Conservation (phyloP, 192 early-diverging fungal genomes). For the Coemansia sp. region DNA sequence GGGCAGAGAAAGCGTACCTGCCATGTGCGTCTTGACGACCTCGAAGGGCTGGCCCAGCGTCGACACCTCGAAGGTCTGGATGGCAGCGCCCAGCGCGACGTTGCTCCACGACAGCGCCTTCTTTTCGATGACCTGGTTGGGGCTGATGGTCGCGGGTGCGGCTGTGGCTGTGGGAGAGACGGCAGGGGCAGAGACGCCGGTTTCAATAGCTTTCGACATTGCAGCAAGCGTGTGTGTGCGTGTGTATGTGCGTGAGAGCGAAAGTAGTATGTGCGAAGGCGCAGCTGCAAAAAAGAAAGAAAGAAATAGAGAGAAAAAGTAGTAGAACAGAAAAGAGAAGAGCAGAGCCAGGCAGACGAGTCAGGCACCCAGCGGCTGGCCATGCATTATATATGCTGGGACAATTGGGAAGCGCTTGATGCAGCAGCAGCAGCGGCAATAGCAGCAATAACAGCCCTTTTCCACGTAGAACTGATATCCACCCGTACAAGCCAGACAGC, state of each 20-base stretch:
- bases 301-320: not conserved
- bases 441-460: no score
- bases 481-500: no score
- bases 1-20: conserved; percentile 46
- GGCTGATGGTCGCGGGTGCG: not conserved
- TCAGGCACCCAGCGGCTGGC: not conserved
- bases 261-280: not conserved
- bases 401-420: not conserved
- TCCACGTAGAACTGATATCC: no score
- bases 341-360: not conserved
- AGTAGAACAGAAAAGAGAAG: conserved; percentile 1
- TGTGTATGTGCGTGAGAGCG: conserved; percentile 6
- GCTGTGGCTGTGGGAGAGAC: not conserved
- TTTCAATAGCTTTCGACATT: conserved; percentile 30
- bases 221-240: not conserved
- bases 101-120: conserved; percentile 85
- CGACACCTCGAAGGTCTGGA: conserved; percentile 87
- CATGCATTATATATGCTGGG: not conserved
- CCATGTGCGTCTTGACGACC: conserved; percentile 94
- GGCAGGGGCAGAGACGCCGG: conserved; percentile 4
- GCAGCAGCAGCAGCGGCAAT: not conserved
- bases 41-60: conserved; percentile 95
- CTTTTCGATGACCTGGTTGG: conserved; percentile 58
- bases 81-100: conserved; percentile 83
- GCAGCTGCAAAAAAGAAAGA: conserved; percentile 11